Evolutionary conservation across 371 early-diverging fungal genomes (phyloP).

Genomic region (Dinochytrium kinnereticum): DNA sequence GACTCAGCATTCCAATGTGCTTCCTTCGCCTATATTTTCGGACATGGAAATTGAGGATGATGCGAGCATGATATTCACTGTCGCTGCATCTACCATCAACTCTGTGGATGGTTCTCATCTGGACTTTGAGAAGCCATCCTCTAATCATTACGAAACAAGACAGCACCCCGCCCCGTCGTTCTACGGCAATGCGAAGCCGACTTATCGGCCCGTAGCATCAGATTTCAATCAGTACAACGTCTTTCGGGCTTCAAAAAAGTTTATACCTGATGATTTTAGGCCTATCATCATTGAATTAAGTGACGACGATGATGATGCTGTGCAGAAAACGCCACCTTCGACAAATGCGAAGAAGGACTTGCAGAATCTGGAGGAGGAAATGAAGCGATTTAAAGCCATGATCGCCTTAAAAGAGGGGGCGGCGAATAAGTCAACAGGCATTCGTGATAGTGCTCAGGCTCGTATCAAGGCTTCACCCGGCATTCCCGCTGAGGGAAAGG

Average conservation of each 20-base stretch:
- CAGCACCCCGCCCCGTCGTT: no score
- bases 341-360: not conserved
- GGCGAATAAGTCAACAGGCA: no score
- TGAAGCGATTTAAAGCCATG: not conserved
- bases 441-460: no score
- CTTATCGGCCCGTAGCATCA: not conserved
- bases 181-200: not conserved
- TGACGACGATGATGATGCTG: slow-evolving; percentile 2
- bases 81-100: not conserved
- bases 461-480: no score
- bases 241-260: not conserved
- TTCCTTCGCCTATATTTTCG: not conserved
- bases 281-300: slow-evolving; percentile 12
- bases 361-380: not conserved
- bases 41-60: not conserved
- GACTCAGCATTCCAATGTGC: not conserved
- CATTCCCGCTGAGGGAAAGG: no score
- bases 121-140: no score
- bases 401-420: not conserved
- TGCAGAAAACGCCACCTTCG: not conserved
- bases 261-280: slow-evolving; percentile 11
- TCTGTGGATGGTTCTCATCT: not conserved
- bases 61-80: not conserved
- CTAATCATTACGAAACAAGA: no score
- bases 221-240: not conserved